Conservation (phyloP, 1,284 basidiomycete species). For the Porodaedalea pini region DNA sequence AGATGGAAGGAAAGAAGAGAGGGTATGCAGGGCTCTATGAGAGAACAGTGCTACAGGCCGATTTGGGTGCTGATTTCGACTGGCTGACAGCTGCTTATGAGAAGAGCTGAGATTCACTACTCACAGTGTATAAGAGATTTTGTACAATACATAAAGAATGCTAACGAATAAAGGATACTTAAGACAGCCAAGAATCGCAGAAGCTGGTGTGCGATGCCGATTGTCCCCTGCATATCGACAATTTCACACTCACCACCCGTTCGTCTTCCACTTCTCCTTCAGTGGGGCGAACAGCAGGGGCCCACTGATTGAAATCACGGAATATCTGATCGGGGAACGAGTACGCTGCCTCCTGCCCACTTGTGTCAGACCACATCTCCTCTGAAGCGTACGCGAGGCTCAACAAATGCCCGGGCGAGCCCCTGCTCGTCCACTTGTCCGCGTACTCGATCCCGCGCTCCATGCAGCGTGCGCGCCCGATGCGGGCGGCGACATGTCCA, state of each 20-base stretch:
- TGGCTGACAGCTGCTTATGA: constrained; percentile 24
- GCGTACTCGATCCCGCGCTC: neutral
- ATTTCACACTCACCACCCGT: neutral
- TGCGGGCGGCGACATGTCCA: constrained; percentile 5
- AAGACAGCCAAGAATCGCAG: constrained; percentile 3
- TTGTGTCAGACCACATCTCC: constrained; percentile 10
- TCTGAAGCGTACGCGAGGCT: constrained; percentile 10
- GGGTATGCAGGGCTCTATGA: constrained; percentile 32
- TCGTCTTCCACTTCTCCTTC: neutral
- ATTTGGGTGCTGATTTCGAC: constrained; percentile 33
- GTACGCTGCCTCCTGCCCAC: neutral
- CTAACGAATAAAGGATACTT: neutral
- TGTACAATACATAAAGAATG: neutral
- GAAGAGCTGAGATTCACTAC: neutral
- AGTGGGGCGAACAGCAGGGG: neutral
- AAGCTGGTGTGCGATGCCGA: neutral
- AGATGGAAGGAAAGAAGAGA: constrained; percentile 15
- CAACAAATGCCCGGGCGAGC: neutral
- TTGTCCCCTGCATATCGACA: constrained; percentile 11
- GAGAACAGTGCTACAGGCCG: constrained; percentile 29
- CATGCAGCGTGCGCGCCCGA: neutral
- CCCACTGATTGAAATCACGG: neutral
- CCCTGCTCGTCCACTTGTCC: neutral
- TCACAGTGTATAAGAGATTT: neutral
- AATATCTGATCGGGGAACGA: constrained; percentile 2